Base-by-base conservation (phyloP, 2,329 filamentous ascomycete genomes). In the Aspergillus spinulosporus region DNA sequence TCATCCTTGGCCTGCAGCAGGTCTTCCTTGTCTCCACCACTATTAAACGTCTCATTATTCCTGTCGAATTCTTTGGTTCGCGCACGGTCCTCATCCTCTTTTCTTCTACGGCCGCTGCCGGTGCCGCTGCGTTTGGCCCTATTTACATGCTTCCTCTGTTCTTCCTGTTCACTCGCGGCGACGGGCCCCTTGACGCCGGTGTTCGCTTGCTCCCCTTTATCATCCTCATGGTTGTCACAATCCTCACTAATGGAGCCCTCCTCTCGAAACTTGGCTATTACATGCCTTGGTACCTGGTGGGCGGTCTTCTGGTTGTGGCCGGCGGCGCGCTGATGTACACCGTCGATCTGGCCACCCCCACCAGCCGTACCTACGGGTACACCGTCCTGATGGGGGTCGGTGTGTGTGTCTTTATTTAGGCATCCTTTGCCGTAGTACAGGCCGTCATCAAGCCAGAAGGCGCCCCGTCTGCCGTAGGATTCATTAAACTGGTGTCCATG, bases 81-180 rank as follows among this genome's bases (percentile, higher is more conserved):
- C 64, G 66, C 4, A 70, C 72, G 2, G 65, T 76, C 51, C 60
- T 79, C 1, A 59, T 81, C 2, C 66, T 83, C 0, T 81, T 77
- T 60, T 62, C 77, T 31, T 68, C 70, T 8, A 77, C 72, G 1
- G 66, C 71, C 1, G 70, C 70, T 0, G 73, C 68, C 4, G 72
- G 68, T 6, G 68, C 72, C 2, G 66, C 67, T 12, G 61, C 72
- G 39, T 75, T 75, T 48, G 39, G 53, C 15, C 36, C 72, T 0
- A 70, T 80, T 9, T 84, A 83, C 68, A 84, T 80, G 68, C 76
- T 80, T n/a, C 82, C 82, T 0, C 69, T 83, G 0, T 82, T 75
- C 69, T 83, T 83, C 66, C 78, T 81, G 54, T 84, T 83, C 62
- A 74, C 73, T 0, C 71, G 70, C 3, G 75, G 76, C 4, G 78